These are phyloP conservation scores for Ceratocystis ficicola DNA, from an alignment of 2,329 filamentous ascomycete species.

Conservation along the genomic window DNA sequence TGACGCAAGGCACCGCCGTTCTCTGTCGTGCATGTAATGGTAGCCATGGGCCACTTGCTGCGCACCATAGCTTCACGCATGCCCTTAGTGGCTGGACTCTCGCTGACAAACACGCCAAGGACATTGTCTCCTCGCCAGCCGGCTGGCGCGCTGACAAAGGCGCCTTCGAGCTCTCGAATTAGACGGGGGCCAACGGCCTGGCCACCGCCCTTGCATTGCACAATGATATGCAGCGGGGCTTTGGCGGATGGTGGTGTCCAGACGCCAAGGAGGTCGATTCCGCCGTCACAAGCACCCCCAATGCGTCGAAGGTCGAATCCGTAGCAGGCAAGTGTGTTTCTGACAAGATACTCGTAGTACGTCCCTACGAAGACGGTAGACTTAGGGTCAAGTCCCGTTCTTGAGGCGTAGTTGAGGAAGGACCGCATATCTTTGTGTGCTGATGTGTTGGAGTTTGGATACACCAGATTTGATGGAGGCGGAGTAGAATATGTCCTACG, in stretches of 20 bases:
- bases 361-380: constrained; percentile 59
- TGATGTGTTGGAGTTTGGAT: constrained; percentile 16
- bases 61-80: constrained; percentile 58
- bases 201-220: constrained; percentile 58
- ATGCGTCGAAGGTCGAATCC: constrained; percentile 54
- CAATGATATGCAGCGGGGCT: constrained; percentile 36
- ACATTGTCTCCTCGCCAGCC: constrained; percentile 57
- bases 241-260: constrained; percentile 46
- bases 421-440: constrained; percentile 50
- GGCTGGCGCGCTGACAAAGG: constrained; percentile 58
- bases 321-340: constrained; percentile 42
- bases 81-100: constrained; percentile 62
- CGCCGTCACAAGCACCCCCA: constrained; percentile 54
- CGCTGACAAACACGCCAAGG: constrained; percentile 59
- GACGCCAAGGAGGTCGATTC: constrained; percentile 61
- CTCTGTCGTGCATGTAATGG: constrained; percentile 44
- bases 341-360: constrained; percentile 62
- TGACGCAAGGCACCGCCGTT: constrained; percentile 48
- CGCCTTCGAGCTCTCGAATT: constrained; percentile 67
- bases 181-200: constrained; percentile 44
- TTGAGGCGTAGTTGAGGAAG: constrained; percentile 52
- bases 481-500: constrained; percentile 10
- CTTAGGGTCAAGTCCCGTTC: constrained; percentile 40
- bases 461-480: constrained; percentile 11
- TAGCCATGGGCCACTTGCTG: constrained; percentile 60